Percentiles rank a stretch among this genome's conserved stretches.
Conservation (phyloP, 1,284 basidiomycete genomes). For the Apiotrichum gamsii region DNA sequence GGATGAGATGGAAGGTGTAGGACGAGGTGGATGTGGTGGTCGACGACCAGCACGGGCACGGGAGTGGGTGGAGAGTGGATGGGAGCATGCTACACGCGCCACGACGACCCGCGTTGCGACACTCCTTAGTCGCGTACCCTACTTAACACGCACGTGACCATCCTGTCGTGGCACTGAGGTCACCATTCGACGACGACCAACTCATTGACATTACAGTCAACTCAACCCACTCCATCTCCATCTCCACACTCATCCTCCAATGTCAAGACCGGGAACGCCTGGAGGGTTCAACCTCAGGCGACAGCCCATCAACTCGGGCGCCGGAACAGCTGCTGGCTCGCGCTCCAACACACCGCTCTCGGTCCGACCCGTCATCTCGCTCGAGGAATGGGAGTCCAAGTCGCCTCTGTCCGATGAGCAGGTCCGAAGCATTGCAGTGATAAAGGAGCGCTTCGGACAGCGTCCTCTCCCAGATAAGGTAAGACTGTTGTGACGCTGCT, state of each 20-base stretch:
- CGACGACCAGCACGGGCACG: too few relatives aligned
- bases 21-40: too few relatives aligned
- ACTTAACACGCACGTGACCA: too few relatives aligned
- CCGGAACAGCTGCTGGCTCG: conserved; percentile 1
- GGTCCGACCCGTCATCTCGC: conserved; percentile 35
- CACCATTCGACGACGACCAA: too few relatives aligned
- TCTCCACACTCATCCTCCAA: not conserved
- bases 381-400: conserved; percentile 84
- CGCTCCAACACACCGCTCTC: conserved; percentile 8
- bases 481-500: too few relatives aligned
- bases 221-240: not conserved
- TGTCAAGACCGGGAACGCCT: conserved; percentile 18
- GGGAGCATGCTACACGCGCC: too few relatives aligned
- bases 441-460: conserved; percentile 61
- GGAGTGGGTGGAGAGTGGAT: too few relatives aligned
- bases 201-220: too few relatives aligned
- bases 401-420: conserved; percentile 68
- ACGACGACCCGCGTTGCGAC: too few relatives aligned
- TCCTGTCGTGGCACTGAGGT: too few relatives aligned
- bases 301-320: conserved; percentile 4
- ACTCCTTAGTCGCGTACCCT: too few relatives aligned
- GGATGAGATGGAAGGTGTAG: too few relatives aligned
- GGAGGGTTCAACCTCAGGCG: conserved; percentile 15
- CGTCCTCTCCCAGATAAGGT: conserved; percentile 67
- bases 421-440: conserved; percentile 57